phyloP scores from a whole-genome alignment of 1,284 basidiomycete genomes.

The Irpex sp. region DNA sequence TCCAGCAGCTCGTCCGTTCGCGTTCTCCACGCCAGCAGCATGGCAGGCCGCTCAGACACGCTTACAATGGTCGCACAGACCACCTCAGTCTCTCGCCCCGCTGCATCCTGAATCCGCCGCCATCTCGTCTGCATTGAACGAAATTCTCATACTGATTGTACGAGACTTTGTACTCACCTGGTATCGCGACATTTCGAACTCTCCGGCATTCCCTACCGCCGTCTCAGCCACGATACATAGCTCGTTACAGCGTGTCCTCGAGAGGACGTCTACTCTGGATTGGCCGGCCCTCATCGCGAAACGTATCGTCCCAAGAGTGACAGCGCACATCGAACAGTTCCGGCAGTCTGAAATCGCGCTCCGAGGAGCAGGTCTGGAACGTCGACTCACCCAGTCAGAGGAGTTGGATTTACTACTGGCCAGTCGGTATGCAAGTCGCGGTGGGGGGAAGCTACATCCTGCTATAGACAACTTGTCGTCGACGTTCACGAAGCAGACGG shows the following conservation, averaged over 20 bases:
- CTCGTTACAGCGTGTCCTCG: conserved; percentile 55
- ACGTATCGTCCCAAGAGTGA: conserved; percentile 83
- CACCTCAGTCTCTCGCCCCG: conserved; percentile 58
- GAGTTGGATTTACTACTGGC: conserved; percentile 85
- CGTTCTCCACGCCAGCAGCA: conserved; percentile 86
- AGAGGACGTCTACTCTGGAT: conserved; percentile 62
- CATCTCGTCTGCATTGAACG: conserved; percentile 68
- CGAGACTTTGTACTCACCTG: conserved; percentile 83
- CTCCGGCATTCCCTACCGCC: conserved; percentile 83
- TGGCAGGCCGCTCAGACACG: conserved; percentile 86
- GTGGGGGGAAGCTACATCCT: conserved; percentile 63
- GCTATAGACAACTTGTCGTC: conserved; percentile 85
- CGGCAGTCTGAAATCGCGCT: conserved; percentile 87
- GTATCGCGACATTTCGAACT: conserved; percentile 83
- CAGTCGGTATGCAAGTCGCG: conserved; percentile 67
- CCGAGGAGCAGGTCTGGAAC: conserved; percentile 72
- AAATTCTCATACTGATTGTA: conserved; percentile 75
- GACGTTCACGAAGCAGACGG: conserved; percentile 83
- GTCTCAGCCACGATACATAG: conserved; percentile 76
- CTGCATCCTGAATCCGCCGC: conserved; percentile 58
- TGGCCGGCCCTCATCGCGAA: conserved; percentile 77
- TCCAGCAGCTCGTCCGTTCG: conserved; percentile 62
- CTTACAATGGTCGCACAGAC: conserved; percentile 77
- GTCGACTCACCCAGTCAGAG: conserved; percentile 79
- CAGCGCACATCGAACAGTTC: conserved; percentile 86